Evolutionary conservation across 495 filamentous ascomycete genomes (phyloP).

Genomic region (Neurospora tetrasperma): DNA sequence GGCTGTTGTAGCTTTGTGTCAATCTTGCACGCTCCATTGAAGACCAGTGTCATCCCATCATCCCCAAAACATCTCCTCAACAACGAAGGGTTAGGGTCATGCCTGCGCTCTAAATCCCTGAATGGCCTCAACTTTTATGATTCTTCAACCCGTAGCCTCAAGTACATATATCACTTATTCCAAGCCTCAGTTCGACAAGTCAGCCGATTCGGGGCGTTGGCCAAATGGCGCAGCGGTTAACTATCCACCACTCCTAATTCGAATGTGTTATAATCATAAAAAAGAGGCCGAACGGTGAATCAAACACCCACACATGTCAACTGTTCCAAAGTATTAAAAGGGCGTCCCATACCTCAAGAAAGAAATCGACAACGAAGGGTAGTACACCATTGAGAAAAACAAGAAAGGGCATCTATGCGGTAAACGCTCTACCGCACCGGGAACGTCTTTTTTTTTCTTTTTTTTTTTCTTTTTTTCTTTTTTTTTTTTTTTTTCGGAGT

Average conservation of each 20-base stretch:
- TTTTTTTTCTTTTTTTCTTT: neutral
- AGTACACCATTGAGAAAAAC: neutral
- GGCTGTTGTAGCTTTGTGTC: neutral
- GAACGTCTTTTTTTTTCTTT: neutral
- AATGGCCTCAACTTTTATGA: neutral
- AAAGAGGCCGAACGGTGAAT: neutral
- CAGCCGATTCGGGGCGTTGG: neutral
- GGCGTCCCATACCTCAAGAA: neutral
- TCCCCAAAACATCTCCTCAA: neutral
- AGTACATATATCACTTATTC: neutral
- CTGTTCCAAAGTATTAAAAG: neutral
- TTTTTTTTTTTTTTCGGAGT: too few relatives aligned
- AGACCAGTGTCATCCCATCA: neutral
- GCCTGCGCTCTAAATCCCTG: neutral
- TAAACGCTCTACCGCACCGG: neutral
- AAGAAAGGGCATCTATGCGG: neutral
- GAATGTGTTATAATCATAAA: neutral
- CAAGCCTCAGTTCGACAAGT: neutral
- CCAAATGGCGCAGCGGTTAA: neutral
- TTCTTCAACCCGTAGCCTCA: too few relatives aligned
- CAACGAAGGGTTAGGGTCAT: neutral
- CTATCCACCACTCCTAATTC: neutral
- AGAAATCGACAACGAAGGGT: neutral
- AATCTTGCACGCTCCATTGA: neutral
- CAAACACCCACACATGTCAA: neutral